Evolutionary conservation across 129 eudicot genomes (phyloP).

Genomic region (Scalesia atractyloides): DNA sequence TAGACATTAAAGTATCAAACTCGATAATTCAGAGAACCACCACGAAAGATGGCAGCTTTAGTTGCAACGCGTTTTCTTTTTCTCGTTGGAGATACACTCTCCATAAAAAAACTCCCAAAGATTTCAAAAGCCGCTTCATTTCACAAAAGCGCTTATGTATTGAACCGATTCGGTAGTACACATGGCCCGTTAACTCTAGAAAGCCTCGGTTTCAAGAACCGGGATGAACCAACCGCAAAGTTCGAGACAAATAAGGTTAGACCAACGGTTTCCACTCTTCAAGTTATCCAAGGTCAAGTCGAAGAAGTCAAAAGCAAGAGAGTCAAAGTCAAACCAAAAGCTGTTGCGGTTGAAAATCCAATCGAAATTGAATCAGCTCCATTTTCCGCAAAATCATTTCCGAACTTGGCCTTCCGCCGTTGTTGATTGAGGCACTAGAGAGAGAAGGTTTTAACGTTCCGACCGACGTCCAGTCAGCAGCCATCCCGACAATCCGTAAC

Average conservation of each 20-base stretch:
- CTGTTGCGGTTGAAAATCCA: conserved; percentile 38
- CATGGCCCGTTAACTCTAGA: conserved; percentile 60
- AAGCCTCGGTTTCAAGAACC: conserved; percentile 62
- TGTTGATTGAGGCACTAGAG: conserved; percentile 66
- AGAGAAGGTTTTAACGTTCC: conserved; percentile 77
- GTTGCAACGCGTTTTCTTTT: conserved; percentile 63
- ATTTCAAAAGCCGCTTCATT: conserved; percentile 47
- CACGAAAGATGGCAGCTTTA: conserved; percentile 45
- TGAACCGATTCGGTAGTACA: conserved; percentile 34
- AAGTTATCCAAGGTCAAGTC: conserved; percentile 31
- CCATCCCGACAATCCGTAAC: conserved; percentile 75
- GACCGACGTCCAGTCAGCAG: conserved; percentile 89
- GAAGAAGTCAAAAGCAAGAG: conserved; percentile 39
- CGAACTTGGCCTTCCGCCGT: conserved; percentile 86
- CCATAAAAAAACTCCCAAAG: conserved; percentile 42
- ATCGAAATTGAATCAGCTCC: conserved; percentile 60
- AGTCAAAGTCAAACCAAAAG: conserved; percentile 50
- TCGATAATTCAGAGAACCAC: conserved; percentile 5
- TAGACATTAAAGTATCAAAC: not conserved
- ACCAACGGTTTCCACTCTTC: conserved; percentile 39
- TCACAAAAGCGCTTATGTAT: conserved; percentile 37
- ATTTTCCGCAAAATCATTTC: conserved; percentile 90
- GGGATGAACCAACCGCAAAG: conserved; percentile 31
- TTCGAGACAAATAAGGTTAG: conserved; percentile 40
- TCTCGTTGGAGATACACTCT: conserved; percentile 60